Base-by-base conservation (phyloP, 495 filamentous ascomycete genomes). In the Aspergillus mulundensis region DNA sequence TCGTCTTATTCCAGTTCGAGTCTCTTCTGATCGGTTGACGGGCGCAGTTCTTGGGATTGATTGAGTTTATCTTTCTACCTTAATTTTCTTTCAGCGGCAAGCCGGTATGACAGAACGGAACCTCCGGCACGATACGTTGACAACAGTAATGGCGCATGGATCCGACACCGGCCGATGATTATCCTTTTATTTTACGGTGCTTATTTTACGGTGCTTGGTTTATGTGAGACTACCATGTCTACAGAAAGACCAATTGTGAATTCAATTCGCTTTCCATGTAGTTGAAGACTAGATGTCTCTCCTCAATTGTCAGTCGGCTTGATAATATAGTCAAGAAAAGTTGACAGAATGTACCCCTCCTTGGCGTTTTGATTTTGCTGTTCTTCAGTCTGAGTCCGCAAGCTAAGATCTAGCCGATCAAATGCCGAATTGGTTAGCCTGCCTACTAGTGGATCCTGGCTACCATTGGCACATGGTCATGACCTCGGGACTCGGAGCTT, bases 141-240 rank as follows among this genome's bases (percentile, higher is more conserved):
- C 53, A 51, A 58, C 47, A 58, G 19, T 57, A 43, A 56, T 56
- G 56, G 52, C 52, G 55, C 47, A 55, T 39, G 50, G 57, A 42
- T 58, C 39, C 53, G 56, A n/a, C 6, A 42, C 18, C 23, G 3
- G 16, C 41, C 18, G 3, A 28, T 47, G 18, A 28, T 32, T 11
- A 16, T 14, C 48, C 24, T 45, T 21, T n/a, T 34, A 48, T 50
- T 56, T 19, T 21, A 48, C 14, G 18, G 15, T 53, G 21, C 12
- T 21, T 59, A 6, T 6, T 10, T 19, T 12, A 36, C 32, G 7
- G 7, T 36, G 32, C 12, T 7, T 4, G 32, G 32, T 7, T 10
- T 14, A 36, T 2, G 32, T 2, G 32, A 15, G 2, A 36, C 7
- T 15, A 36, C 12, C 2, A 6, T 10, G 12, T 36, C 32, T 36